A percentile compares a stretch with the other conserved stretches of the same genome.
Evolutionary conservation across 2,329 filamentous ascomycete species (phyloP).

Genomic region (Fusarium agapanthi): DNA sequence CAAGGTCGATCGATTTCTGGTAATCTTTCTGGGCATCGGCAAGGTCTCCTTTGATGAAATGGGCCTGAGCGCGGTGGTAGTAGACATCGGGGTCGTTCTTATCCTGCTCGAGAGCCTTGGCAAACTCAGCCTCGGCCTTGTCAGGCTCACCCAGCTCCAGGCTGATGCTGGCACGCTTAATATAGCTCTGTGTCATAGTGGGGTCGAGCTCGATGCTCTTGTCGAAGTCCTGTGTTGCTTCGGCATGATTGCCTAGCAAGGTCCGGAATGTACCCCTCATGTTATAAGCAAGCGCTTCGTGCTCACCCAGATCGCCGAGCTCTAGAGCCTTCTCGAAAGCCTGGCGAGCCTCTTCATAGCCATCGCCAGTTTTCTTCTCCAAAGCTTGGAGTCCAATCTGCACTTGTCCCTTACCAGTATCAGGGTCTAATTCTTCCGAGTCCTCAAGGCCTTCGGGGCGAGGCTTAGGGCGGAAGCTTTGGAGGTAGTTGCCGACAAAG

Average conservation of each 20-base stretch:
- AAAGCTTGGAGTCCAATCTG: conserved; percentile 84
- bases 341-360: conserved; percentile 86
- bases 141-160: conserved; percentile 89
- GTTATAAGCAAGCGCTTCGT: conserved; percentile 94
- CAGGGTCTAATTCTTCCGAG: conserved; percentile 77
- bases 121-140: conserved; percentile 88
- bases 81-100: conserved; percentile 93
- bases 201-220: conserved; percentile 93
- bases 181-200: conserved; percentile 91
- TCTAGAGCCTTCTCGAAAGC: conserved; percentile 91
- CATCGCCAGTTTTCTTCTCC: conserved; percentile 86
- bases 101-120: conserved; percentile 84
- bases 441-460: conserved; percentile 86
- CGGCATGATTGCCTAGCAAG: conserved; percentile 84
- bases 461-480: conserved; percentile 90
- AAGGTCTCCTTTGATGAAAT: conserved; percentile 97
- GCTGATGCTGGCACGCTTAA: conserved; percentile 98
- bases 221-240: conserved; percentile 85
- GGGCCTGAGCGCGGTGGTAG: conserved; percentile 97
- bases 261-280: conserved; percentile 97
- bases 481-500: conserved; percentile 98
- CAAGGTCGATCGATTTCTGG: conserved; percentile 98
- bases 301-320: conserved; percentile 78
- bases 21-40: conserved; percentile 96
- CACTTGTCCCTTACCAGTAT: conserved; percentile 84